Percentiles rank a stretch among this genome's conserved stretches.
These are phyloP conservation scores for Telfairia occidentalis DNA, from an alignment of 331 rosid species.

Conservation along the genomic window DNA sequence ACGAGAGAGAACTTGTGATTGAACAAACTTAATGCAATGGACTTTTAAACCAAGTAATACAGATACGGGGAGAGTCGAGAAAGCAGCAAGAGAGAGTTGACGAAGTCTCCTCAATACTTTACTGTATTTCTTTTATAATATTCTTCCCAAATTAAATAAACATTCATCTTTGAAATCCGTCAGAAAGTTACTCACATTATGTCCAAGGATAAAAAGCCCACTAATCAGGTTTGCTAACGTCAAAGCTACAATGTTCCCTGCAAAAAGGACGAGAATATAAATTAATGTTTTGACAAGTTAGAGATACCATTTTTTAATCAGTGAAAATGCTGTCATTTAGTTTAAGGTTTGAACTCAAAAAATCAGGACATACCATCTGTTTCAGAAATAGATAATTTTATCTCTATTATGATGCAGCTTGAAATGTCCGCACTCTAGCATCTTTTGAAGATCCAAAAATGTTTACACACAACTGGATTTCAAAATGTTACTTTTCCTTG, in stretches of 20 bases:
- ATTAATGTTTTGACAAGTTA: not conserved
- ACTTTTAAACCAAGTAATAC: not conserved
- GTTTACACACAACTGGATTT: not conserved
- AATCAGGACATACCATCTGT: not conserved
- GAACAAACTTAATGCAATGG: not conserved
- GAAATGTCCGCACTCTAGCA: not conserved
- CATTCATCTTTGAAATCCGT: not conserved
- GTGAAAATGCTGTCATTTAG: not conserved
- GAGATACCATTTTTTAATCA: not conserved
- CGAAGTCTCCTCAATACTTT: not conserved
- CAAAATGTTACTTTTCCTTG: not conserved
- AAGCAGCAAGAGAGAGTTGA: not conserved
- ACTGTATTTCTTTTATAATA: not conserved
- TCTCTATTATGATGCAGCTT: not conserved
- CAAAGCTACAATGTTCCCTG: constrained; percentile 62
- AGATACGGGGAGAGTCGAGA: not conserved
- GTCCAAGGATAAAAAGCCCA: constrained; percentile 56
- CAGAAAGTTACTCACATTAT: constrained; percentile 41
- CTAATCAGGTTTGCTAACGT: constrained; percentile 72
- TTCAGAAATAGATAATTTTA: not conserved
- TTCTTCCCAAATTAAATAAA: not conserved
- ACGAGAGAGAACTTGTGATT: not conserved
- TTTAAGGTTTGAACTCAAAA: not conserved
- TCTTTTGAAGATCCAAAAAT: not conserved
- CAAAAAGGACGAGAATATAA: constrained; percentile 14